Percentiles rank a stretch among this genome's conserved stretches.
These are phyloP conservation scores for Trichoderma citrinoviride DNA, from an alignment of 2,329 filamentous ascomycete species.

Conservation along the genomic window DNA sequence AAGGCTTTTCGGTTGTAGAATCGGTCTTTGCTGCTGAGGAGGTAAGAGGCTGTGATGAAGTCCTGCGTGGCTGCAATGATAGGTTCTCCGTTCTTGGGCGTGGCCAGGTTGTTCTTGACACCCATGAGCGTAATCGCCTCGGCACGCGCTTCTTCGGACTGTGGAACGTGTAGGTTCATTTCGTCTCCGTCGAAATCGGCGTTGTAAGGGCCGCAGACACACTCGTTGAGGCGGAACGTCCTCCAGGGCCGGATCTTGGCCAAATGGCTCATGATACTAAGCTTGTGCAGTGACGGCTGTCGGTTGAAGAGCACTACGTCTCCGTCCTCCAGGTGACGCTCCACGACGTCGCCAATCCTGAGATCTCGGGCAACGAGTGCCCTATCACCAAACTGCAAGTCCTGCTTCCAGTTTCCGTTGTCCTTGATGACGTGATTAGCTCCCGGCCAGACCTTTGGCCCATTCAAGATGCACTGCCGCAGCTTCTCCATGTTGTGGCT, in stretches of 20 bases:
- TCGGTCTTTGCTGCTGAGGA: slow-evolving; percentile 86
- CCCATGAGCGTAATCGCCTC: slow-evolving; percentile 98
- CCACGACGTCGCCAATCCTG: slow-evolving; percentile 80
- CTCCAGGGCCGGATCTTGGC: slow-evolving; percentile 92
- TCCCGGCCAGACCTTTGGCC: slow-evolving; percentile 77
- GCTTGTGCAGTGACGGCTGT: slow-evolving; percentile 94
- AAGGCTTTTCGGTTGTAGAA: slow-evolving; percentile 91
- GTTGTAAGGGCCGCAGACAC: slow-evolving; percentile 97
- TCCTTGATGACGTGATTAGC: slow-evolving; percentile 76
- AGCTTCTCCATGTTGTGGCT: slow-evolving; percentile 83
- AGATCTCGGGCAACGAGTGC: slow-evolving; percentile 71
- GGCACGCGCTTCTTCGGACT: slow-evolving; percentile 92
- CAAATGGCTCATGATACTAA: slow-evolving; percentile 95
- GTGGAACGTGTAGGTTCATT: slow-evolving; percentile 97
- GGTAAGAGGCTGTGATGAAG: slow-evolving; percentile 93
- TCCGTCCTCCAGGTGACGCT: slow-evolving; percentile 90
- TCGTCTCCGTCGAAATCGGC: slow-evolving; percentile 99
- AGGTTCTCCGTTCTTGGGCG: slow-evolving; percentile 95
- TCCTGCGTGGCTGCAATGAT: slow-evolving; percentile 99
- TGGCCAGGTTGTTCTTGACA: slow-evolving; percentile 92
- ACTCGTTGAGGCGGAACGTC: slow-evolving; percentile 96
- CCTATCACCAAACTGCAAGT: slow-evolving; percentile 71
- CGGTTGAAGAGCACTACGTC: slow-evolving; percentile 98
- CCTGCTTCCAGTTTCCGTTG: slow-evolving; percentile 65
- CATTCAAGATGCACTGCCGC: slow-evolving; percentile 69